Evolutionary conservation across 1,284 basidiomycete genomes (phyloP).

Genomic region (Marasmius fiardii): DNA sequence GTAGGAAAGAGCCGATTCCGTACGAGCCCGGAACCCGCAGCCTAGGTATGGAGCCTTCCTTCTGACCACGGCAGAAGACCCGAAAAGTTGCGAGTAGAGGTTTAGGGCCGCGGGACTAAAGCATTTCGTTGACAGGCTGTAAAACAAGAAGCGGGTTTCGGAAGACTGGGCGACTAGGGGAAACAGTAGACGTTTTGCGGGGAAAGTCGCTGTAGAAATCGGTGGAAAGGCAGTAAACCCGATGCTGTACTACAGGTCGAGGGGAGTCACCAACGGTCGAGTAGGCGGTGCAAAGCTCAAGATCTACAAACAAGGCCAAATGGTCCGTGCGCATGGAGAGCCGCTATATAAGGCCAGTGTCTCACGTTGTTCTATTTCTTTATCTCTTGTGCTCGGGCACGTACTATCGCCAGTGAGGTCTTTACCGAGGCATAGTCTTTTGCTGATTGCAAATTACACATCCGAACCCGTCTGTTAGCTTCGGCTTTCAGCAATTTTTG

Average conservation of each 20-base stretch:
- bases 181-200: too few relatives aligned
- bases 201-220: too few relatives aligned
- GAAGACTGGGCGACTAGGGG: too few relatives aligned
- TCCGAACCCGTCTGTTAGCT: slow-evolving; percentile 78
- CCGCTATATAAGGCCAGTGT: slow-evolving; percentile 27
- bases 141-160: too few relatives aligned
- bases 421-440: slow-evolving; percentile 88
- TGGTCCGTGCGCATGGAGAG: slow-evolving; percentile 41
- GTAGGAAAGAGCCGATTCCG: too few relatives aligned
- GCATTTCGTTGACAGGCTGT: too few relatives aligned
- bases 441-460: slow-evolving; percentile 94
- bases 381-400: slow-evolving; percentile 88
- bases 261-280: background rate
- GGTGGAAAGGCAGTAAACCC: too few relatives aligned
- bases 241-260: background rate
- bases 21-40: too few relatives aligned
- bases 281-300: background rate
- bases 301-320: slow-evolving; percentile 8
- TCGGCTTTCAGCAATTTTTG: slow-evolving; percentile 82
- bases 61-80: too few relatives aligned
- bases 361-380: slow-evolving; percentile 18
- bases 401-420: slow-evolving; percentile 90
- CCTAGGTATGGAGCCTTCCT: too few relatives aligned
- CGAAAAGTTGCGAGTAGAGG: too few relatives aligned
- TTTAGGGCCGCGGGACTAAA: too few relatives aligned